Conservation (phyloP, 345 rosid species). For the Eucalyptus dawsonii region DNA sequence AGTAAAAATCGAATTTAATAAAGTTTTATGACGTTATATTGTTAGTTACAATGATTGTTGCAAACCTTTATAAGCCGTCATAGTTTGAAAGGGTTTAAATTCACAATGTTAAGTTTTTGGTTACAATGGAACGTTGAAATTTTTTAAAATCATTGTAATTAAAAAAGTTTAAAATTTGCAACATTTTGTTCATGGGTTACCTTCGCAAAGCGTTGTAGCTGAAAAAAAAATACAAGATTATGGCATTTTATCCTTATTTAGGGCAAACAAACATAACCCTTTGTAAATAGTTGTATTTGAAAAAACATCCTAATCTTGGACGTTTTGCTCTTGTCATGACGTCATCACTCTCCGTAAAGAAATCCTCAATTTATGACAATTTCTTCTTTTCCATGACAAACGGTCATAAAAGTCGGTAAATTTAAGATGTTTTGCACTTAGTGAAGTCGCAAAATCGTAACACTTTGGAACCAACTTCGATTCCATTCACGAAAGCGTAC, state of each 20-base stretch:
- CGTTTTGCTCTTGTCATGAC: background rate
- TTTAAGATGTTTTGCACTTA: background rate
- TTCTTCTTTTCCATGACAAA: too few species aligned
- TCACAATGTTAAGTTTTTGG: background rate
- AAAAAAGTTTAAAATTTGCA: background rate
- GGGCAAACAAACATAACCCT: background rate
- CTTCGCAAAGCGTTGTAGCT: background rate
- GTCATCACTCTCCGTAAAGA: background rate
- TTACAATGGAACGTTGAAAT: background rate
- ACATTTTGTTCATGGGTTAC: background rate
- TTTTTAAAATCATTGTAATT: background rate
- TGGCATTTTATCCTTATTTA: background rate
- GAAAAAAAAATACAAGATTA: background rate
- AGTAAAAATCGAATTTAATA: background rate
- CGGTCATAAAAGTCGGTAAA: too few species aligned
- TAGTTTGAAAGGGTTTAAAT: background rate
- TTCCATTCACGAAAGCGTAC: rapidly evolving
- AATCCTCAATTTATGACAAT: too few species aligned
- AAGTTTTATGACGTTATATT: background rate
- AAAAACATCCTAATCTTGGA: background rate
- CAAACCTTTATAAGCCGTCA: background rate
- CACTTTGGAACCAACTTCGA: rapidly evolving
- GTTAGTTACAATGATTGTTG: background rate
- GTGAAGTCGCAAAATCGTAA: too few species aligned
- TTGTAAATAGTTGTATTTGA: background rate